phyloP scores from a whole-genome alignment of 441 rosid genomes.

The Hura crepitans region DNA sequence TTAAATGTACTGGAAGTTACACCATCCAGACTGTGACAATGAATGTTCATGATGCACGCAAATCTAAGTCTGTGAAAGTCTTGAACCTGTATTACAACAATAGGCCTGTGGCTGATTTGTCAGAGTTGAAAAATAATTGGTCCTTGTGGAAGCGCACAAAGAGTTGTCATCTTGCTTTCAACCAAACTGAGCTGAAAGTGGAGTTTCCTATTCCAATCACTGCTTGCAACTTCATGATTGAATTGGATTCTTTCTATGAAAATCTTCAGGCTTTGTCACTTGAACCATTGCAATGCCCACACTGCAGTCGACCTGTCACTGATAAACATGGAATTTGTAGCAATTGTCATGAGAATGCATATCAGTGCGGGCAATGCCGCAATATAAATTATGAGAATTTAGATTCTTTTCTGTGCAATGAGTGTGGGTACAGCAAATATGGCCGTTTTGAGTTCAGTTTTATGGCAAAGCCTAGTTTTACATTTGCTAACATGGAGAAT shows the following conservation, averaged over 20 bases:
- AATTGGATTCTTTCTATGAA: constrained; percentile 99
- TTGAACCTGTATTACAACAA: constrained; percentile 96
- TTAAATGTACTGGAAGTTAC: constrained; percentile 99
- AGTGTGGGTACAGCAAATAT: constrained; percentile 99
- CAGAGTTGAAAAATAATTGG: constrained; percentile 99
- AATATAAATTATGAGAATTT: constrained; percentile 97
- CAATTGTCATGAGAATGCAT: constrained; percentile 99
- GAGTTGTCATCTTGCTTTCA: constrained; percentile 97
- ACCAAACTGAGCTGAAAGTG: constrained; percentile 98
- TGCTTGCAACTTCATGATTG: constrained; percentile 99
- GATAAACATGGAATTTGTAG: constrained; percentile 99
- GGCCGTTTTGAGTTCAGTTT: constrained; percentile 99
- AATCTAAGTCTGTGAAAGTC: constrained; percentile 97
- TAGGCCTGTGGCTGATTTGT: constrained; percentile 95
- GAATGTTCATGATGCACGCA: constrained; percentile 99
- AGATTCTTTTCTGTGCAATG: constrained; percentile 99
- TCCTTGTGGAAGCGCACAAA: constrained; percentile 99
- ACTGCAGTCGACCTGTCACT: constrained; percentile 97
- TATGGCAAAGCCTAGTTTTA: constrained; percentile 99
- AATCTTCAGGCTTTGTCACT: constrained; percentile 99
- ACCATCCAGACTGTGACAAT: constrained; percentile 95
- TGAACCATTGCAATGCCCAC: constrained; percentile 99
- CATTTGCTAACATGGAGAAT: constrained; percentile 98
- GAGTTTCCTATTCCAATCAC: constrained; percentile 99
- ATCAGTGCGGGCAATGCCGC: constrained; percentile 99